Evolutionary conservation across 805 yeast species (phyloP).

Genomic region (Metschnikowia drakensbergensis): DNA sequence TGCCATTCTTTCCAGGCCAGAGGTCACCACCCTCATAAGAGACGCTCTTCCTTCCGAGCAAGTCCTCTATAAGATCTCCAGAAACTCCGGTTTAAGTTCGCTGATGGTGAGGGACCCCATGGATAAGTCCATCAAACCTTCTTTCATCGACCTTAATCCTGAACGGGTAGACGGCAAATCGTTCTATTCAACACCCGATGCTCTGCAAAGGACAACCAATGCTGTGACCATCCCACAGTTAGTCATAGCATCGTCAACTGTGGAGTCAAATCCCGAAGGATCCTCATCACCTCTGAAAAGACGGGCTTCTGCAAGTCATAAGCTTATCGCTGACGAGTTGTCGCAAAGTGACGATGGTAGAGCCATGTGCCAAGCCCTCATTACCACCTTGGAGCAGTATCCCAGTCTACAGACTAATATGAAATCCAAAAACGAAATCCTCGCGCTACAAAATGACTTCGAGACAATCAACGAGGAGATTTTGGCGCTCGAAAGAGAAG

Average conservation of each 20-base stretch:
- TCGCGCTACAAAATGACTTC: constrained; percentile 31
- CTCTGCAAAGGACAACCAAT: constrained; percentile 24
- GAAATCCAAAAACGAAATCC: not conserved
- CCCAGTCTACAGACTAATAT: constrained; percentile 5
- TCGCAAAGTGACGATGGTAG: constrained; percentile 36
- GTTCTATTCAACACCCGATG: constrained; percentile 30
- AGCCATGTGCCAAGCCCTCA: constrained; percentile 31
- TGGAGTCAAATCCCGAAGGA: constrained; percentile 4
- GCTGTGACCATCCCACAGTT: constrained; percentile 30
- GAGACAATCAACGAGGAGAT: constrained; percentile 36
- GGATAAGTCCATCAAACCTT: not conserved
- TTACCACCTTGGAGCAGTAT: constrained; percentile 8
- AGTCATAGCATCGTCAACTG: not conserved
- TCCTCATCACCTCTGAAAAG: constrained; percentile 17
- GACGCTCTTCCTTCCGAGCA: constrained; percentile 56
- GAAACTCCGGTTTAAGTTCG: constrained; percentile 26
- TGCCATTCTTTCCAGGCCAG: constrained; percentile 50
- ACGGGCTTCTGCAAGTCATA: constrained; percentile 5
- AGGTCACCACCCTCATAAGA: constrained; percentile 53
- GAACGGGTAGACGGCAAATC: constrained; percentile 50
- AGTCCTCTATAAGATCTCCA: constrained; percentile 44
- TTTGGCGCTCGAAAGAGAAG: constrained; percentile 37
- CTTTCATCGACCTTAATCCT: constrained; percentile 9
- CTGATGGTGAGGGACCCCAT: constrained; percentile 1
- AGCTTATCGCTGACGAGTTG: constrained; percentile 3